These are phyloP conservation scores for Plasmodium malariae DNA, from an alignment of 169 alveolate genomes.

Conservation along the genomic window DNA sequence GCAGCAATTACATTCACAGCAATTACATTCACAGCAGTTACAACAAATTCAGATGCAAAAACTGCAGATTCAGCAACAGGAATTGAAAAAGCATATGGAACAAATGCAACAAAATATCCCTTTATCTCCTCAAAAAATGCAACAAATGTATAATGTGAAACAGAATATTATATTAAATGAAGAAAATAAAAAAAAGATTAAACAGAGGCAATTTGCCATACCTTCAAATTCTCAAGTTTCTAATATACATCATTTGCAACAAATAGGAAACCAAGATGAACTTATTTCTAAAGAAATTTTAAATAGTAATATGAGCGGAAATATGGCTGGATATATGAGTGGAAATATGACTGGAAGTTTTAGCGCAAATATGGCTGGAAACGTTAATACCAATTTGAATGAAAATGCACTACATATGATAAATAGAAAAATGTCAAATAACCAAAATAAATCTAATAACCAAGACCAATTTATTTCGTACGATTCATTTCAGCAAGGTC, in stretches of 20 bases:
- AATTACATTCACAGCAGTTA: constrained; percentile 9
- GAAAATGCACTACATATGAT: constrained; percentile 38
- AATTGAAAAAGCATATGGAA: constrained; percentile 66
- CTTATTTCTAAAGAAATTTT: constrained; percentile 25
- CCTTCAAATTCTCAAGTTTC: constrained; percentile 23
- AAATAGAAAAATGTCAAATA: constrained; percentile 44
- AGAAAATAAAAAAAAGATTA: constrained; percentile 18
- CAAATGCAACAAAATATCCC: constrained; percentile 59
- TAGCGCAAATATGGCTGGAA: background rate
- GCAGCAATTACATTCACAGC: background rate
- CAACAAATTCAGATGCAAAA: constrained; percentile 41
- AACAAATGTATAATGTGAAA: constrained; percentile 43
- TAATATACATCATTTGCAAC: constrained; percentile 27
- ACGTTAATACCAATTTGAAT: constrained; percentile 6
- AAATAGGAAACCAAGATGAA: constrained; percentile 28
- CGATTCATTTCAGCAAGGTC: constrained; percentile 36
- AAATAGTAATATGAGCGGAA: constrained; percentile 6
- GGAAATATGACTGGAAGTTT: background rate
- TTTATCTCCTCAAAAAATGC: constrained; percentile 24
- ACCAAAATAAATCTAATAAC: constrained; percentile 26
- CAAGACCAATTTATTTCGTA: constrained; percentile 16
- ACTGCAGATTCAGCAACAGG: constrained; percentile 29
- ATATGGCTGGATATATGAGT: background rate
- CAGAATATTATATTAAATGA: constrained; percentile 45
- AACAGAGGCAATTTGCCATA: constrained; percentile 37